Percentiles rank a stretch among this genome's conserved stretches.
Conservation (phyloP, 306 rosid species). For the Quercus suber region DNA sequence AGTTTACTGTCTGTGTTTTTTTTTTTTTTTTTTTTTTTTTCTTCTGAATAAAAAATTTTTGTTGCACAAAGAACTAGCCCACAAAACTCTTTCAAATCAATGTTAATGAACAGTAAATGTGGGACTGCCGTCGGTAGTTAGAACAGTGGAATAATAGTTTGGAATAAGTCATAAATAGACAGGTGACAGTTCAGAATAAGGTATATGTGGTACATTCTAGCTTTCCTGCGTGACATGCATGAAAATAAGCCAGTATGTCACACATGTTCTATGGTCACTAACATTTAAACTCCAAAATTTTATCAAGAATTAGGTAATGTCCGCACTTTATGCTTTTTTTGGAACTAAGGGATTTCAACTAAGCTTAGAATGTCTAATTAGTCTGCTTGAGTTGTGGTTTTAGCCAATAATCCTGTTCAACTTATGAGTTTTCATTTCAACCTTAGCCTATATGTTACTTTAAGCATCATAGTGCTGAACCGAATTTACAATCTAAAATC, state of each 20-base stretch:
- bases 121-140: background rate
- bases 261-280: background rate
- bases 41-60: too few species aligned
- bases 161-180: too few species aligned
- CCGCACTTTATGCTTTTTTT: background rate
- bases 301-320: background rate
- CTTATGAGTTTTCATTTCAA: background rate
- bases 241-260: too few species aligned
- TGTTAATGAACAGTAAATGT: background rate
- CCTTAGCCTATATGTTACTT: background rate
- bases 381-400: background rate
- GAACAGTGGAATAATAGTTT: background rate
- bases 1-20: background rate
- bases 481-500: background rate
- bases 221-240: too few species aligned
- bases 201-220: too few species aligned
- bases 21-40: too few species aligned
- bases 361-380: background rate
- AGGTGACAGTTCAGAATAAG: too few species aligned
- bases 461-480: background rate
- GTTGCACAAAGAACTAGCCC: too few species aligned
- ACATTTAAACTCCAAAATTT: background rate
- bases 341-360: background rate
- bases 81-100: background rate
- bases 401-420: background rate